Evolutionary conservation across 176 grass and related monocot species (phyloP).

Genomic region (Echinochloa phyllopogon): DNA sequence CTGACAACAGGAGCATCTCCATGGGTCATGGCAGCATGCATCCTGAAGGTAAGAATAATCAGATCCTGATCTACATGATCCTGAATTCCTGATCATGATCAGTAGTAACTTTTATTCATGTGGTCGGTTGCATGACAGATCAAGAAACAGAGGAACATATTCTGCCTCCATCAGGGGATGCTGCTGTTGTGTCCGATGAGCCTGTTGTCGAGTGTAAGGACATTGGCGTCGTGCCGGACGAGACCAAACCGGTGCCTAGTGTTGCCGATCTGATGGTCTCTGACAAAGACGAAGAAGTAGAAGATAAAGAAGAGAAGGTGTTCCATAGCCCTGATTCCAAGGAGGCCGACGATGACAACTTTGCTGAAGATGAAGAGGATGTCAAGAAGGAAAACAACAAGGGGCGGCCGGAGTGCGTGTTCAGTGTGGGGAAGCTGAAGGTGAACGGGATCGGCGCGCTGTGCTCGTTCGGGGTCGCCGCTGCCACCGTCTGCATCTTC

Average conservation of each 20-base stretch:
- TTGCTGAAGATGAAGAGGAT: conserved; percentile 15
- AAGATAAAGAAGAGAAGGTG: conserved; percentile 19
- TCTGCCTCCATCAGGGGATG: not conserved
- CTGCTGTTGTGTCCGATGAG: not conserved
- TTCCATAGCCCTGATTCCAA: not conserved
- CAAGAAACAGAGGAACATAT: conserved; percentile 8
- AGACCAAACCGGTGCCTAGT: conserved; percentile 3
- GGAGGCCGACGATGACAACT: not conserved
- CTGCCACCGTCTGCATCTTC: conserved; percentile 73
- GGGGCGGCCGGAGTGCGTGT: conserved; percentile 41
- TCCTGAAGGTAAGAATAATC: conserved; percentile 31
- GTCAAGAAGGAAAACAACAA: not conserved
- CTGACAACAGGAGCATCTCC: conserved; percentile 50
- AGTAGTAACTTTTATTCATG: conserved; percentile 7
- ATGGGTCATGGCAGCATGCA: conserved; percentile 10
- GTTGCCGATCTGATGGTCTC: not conserved
- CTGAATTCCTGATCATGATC: not conserved
- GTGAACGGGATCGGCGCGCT: conserved; percentile 75
- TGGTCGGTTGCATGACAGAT: not conserved
- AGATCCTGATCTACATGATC: conserved; percentile 1
- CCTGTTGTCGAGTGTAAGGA: conserved; percentile 60
- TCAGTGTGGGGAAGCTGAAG: conserved; percentile 62
- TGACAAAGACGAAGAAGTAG: conserved; percentile 32
- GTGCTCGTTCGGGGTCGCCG: conserved; percentile 77
- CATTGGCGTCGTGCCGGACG: conserved; percentile 49